These are phyloP conservation scores for Penicillium sclerotigenum DNA, from an alignment of 2,329 filamentous ascomycete species.

Conservation along the genomic window DNA sequence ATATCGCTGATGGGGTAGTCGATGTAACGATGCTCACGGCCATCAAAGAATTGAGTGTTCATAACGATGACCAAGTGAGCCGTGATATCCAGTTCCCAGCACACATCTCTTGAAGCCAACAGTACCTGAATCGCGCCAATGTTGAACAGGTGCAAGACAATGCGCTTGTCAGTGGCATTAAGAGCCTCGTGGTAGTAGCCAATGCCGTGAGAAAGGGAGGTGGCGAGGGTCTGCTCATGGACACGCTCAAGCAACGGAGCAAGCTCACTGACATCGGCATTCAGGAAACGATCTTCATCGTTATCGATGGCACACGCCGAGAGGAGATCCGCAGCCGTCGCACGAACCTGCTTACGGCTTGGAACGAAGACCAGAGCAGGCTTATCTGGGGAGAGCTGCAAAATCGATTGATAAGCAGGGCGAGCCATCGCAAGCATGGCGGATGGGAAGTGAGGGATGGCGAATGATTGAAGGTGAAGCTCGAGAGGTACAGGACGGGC, in stretches of 20 bases:
- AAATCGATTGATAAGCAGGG: slow-evolving; percentile 83
- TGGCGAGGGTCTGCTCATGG: slow-evolving; percentile 80
- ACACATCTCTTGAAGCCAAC: slow-evolving; percentile 79
- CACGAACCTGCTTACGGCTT: slow-evolving; percentile 85
- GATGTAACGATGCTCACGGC: slow-evolving; percentile 92
- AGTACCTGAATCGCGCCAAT: slow-evolving; percentile 87
- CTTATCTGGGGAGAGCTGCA: slow-evolving; percentile 83
- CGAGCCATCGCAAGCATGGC: slow-evolving; percentile 98
- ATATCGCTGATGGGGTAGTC: slow-evolving; percentile 94
- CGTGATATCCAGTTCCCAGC: slow-evolving; percentile 87
- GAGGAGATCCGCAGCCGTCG: slow-evolving; percentile 80
- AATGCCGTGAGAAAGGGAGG: slow-evolving; percentile 88
- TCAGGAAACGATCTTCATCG: slow-evolving; percentile 89
- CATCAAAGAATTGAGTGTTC: slow-evolving; percentile 97
- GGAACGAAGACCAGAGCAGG: slow-evolving; percentile 90
- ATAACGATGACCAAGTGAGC: slow-evolving; percentile 93
- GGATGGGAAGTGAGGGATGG: slow-evolving; percentile 93
- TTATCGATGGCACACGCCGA: slow-evolving; percentile 85
- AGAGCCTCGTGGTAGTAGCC: slow-evolving; percentile 97
- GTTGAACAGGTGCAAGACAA: slow-evolving; percentile 87
- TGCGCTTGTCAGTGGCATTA: slow-evolving; percentile 82
- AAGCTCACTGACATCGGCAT: slow-evolving; percentile 78
- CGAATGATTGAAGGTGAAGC: slow-evolving; percentile 91
- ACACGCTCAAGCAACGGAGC: slow-evolving; percentile 76
- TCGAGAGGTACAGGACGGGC: slow-evolving; percentile 85